Percentiles rank a stretch among this genome's conserved stretches.
phyloP scores from a whole-genome alignment of 2,329 filamentous ascomycete species.

The Pseudovirgaria hyperparasitica region DNA sequence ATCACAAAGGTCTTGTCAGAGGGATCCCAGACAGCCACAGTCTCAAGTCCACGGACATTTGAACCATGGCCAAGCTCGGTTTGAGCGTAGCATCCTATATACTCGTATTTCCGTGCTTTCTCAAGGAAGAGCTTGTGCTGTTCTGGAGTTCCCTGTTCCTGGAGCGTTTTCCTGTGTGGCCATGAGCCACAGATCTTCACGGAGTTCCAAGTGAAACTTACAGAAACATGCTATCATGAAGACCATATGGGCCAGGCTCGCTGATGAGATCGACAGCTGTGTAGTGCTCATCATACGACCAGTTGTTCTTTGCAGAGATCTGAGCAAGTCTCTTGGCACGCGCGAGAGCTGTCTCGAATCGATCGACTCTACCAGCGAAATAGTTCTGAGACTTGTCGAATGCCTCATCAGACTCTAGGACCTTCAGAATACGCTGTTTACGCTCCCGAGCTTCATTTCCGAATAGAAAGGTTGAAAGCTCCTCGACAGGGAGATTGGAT shows the following conservation, averaged over 20 bases:
- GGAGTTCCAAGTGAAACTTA: slow-evolving; percentile 24
- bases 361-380: slow-evolving; percentile 55
- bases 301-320: slow-evolving; percentile 53
- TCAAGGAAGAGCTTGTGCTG: slow-evolving; percentile 63
- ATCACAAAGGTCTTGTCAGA: slow-evolving; percentile 63
- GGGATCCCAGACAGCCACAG: slow-evolving; percentile 59
- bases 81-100: slow-evolving; percentile 70
- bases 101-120: slow-evolving; percentile 54
- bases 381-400: slow-evolving; percentile 73
- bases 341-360: slow-evolving; percentile 56
- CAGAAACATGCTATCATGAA: slow-evolving; percentile 61
- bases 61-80: slow-evolving; percentile 70
- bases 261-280: slow-evolving; percentile 56
- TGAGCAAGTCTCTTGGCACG: slow-evolving; percentile 58
- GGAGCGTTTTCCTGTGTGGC: slow-evolving; percentile 36
- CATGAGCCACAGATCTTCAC: not conserved
- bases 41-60: slow-evolving; percentile 60
- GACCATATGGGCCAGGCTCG: slow-evolving; percentile 61
- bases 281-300: slow-evolving; percentile 50
- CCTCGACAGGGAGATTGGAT: slow-evolving; percentile 54
- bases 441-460: slow-evolving; percentile 51
- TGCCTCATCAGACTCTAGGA: slow-evolving; percentile 54
- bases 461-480: slow-evolving; percentile 56
- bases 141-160: slow-evolving; percentile 58
- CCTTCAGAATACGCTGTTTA: slow-evolving; percentile 46